Percentiles rank a stretch among this genome's conserved stretches.
Conservation (phyloP, 352 stramenopile species). For the Pythium biforme region DNA sequence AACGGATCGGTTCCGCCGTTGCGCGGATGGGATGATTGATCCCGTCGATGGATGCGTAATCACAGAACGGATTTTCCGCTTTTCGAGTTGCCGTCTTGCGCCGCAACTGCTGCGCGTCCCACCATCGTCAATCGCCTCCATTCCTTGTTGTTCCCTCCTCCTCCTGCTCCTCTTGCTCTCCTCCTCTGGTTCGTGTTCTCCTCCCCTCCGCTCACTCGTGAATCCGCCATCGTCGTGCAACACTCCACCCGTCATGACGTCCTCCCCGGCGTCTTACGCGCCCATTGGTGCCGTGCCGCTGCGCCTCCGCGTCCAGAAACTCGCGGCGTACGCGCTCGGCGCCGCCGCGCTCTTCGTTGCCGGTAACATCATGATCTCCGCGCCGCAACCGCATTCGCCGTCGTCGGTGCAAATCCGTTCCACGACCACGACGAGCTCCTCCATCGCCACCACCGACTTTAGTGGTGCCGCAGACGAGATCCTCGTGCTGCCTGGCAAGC, state of each 20-base stretch:
- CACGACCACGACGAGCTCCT: neutral
- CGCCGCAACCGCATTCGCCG: neutral
- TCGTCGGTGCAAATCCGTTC: neutral
- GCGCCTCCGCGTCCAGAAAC: conserved; percentile 19
- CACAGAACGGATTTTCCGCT: neutral
- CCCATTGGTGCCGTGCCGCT: conserved; percentile 28
- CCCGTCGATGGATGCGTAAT: neutral
- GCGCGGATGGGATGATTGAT: conserved; percentile 2
- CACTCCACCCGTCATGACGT: neutral
- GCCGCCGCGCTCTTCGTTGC: conserved; percentile 20
- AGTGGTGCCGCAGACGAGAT: conserved; percentile 50
- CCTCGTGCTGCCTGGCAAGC: conserved; percentile 38
- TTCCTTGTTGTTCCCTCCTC: neutral
- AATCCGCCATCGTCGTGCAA: neutral
- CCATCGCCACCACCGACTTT: conserved; percentile 22
- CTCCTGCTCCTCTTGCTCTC: conserved; percentile 10
- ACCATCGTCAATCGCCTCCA: neutral
- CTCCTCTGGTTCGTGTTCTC: neutral
- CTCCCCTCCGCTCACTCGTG: neutral
- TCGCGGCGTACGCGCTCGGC: conserved; percentile 20
- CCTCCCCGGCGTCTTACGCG: conserved; percentile 11
- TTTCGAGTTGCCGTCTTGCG: neutral
- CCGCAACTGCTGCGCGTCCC: neutral
- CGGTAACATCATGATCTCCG: conserved; percentile 21
- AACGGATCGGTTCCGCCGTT: conserved; percentile 5